A percentile compares a stretch with the other conserved stretches of the same genome.
Evolutionary conservation across 352 stramenopile genomes (phyloP).

Genomic region (Pythium folliculosum): DNA sequence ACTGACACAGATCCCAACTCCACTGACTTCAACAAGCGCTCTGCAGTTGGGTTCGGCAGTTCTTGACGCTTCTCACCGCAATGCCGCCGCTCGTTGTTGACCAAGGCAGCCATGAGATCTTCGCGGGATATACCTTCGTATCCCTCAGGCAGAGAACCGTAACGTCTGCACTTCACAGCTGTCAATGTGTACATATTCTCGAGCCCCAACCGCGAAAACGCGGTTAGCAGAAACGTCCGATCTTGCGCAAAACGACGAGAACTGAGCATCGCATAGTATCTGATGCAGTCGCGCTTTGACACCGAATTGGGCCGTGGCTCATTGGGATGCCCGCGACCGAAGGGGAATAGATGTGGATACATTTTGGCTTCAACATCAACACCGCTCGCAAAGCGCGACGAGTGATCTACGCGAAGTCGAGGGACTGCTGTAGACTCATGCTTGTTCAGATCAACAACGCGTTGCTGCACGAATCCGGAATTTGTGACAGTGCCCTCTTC

Average conservation of each 20-base stretch:
- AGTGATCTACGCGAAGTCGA: conserved; percentile 5
- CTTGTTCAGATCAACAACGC: conserved; percentile 10
- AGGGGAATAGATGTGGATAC: conserved; percentile 11
- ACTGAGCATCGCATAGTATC: conserved; percentile 12
- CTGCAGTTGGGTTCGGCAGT: background rate
- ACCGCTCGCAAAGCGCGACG: background rate
- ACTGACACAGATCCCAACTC: conserved; percentile 16
- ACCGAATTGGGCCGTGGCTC: background rate
- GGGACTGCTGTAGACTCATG: background rate
- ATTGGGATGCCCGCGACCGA: conserved; percentile 10
- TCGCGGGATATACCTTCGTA: conserved; percentile 9
- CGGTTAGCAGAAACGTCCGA: conserved; percentile 7
- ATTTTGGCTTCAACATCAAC: conserved; percentile 13
- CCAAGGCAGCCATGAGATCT: background rate
- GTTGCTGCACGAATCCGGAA: background rate
- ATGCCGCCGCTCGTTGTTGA: conserved; percentile 18
- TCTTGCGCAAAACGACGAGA: conserved; percentile 8
- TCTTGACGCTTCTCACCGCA: background rate
- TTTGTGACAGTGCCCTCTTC: background rate
- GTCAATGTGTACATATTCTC: conserved; percentile 22
- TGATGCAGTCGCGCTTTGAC: conserved; percentile 12
- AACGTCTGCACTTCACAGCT: conserved; percentile 8
- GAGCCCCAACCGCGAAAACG: conserved; percentile 1
- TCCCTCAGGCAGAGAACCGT: conserved; percentile 1
- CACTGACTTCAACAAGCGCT: conserved; percentile 16